These are phyloP conservation scores for Botrytis fabae DNA, from an alignment of 2,329 filamentous ascomycete species.

Conservation along the genomic window DNA sequence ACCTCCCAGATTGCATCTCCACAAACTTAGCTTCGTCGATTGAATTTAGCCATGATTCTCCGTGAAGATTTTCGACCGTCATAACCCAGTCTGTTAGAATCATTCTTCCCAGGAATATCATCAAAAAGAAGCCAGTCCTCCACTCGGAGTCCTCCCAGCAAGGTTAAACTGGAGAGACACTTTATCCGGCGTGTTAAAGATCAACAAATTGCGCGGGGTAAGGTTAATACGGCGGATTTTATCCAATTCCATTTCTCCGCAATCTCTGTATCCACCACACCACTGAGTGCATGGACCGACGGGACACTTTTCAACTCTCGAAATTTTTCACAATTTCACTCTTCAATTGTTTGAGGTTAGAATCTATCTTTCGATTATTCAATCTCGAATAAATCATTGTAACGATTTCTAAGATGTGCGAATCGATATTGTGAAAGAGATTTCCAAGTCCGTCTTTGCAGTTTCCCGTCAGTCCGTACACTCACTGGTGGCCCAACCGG, in stretches of 20 bases:
- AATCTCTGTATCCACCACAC: too few relatives aligned
- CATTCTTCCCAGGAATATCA: background rate
- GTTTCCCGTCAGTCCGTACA: too few relatives aligned
- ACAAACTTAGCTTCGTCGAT: background rate
- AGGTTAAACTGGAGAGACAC: constrained; percentile 8
- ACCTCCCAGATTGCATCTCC: background rate
- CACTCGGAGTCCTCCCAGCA: background rate
- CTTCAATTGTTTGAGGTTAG: too few relatives aligned
- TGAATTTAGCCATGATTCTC: background rate
- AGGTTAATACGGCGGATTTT: constrained; percentile 2
- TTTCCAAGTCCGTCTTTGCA: too few relatives aligned
- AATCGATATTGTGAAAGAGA: too few relatives aligned
- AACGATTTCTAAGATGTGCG: too few relatives aligned
- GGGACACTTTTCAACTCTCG: too few relatives aligned
- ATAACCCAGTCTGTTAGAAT: background rate
- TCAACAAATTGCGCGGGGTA: constrained; percentile 5
- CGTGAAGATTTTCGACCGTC: background rate
- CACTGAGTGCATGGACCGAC: too few relatives aligned
- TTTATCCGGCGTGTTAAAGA: background rate
- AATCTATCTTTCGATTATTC: too few relatives aligned
- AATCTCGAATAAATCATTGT: too few relatives aligned
- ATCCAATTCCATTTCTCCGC: background rate
- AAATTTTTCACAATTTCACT: too few relatives aligned
- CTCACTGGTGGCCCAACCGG: background rate
- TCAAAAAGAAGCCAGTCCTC: background rate